These are phyloP conservation scores for Chaetomium fimeti DNA, from an alignment of 495 filamentous ascomycete species.

Conservation along the genomic window DNA sequence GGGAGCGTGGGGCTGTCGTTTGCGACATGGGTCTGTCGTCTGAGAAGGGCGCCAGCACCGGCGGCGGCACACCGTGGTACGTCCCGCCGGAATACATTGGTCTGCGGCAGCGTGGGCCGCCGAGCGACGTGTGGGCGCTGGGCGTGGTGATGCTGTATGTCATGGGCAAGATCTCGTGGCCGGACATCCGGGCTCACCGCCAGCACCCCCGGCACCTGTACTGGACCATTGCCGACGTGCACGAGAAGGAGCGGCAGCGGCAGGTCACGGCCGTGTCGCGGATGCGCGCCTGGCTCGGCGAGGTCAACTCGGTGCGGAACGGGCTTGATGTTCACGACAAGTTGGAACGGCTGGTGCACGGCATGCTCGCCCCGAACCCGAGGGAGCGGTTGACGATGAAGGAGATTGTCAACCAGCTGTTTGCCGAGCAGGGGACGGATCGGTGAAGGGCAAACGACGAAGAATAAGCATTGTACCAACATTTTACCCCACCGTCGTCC, in stretches of 20 bases:
- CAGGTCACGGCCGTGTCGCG: conserved; percentile 39
- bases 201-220: conserved; percentile 46
- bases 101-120: conserved; percentile 45
- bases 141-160: conserved; percentile 53
- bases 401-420: conserved; percentile 40
- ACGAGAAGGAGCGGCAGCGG: conserved; percentile 36
- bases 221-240: conserved; percentile 47
- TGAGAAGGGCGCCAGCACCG: conserved; percentile 38
- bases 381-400: conserved; percentile 44
- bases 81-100: conserved; percentile 52
- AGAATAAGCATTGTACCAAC: background rate
- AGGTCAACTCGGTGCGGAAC: conserved; percentile 41
- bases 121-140: conserved; percentile 52
- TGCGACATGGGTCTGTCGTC: conserved; percentile 52
- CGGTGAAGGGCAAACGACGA: conserved; percentile 13
- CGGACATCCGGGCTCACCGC: conserved; percentile 44
- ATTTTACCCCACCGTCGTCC: background rate
- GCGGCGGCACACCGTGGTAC: conserved; percentile 52
- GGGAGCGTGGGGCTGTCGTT: conserved; percentile 50
- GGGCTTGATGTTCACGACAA: conserved; percentile 40
- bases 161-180: conserved; percentile 47
- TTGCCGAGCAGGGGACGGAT: conserved; percentile 32
- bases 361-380: conserved; percentile 49
- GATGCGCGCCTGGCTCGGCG: conserved; percentile 49
- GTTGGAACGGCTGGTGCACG: conserved; percentile 43